Base-by-base conservation (phyloP, 2,329 filamentous ascomycete species). In the Colletotrichum filicis region DNA sequence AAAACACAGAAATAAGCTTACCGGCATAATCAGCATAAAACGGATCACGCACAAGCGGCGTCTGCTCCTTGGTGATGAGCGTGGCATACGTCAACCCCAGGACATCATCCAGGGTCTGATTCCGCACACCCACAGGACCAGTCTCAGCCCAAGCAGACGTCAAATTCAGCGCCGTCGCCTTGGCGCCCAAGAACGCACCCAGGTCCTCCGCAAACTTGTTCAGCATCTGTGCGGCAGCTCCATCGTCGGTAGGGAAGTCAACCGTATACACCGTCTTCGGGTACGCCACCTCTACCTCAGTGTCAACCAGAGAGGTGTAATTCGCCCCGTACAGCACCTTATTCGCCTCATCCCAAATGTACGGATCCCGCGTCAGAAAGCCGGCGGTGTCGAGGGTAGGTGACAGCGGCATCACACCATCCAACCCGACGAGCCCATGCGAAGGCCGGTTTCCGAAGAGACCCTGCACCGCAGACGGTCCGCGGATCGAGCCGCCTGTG, bases 401-500 rank as follows among this genome's bases (percentile, higher is more conserved):
- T 0, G 80, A 82, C 1, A 88, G 75, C 0, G 86, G 84, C 73
- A 87, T 80, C 4, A 84, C 84, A 2, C 81, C 75, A n/a, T 85
- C 83, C 0, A 87, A 78, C 0, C 75, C 75, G 4, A 87, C 82
- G 4, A 85, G 77, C 0, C 79, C 82, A 6, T 84, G 82, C 58
- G 82, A 83, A 0, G 86, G 86, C 0, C 86, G 79, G 72, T 86
- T 85, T 0, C 85, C 87, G 46, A 85, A 87, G 0, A 85, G 71
- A 1, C 86, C 87, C 26, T 84, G 80, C 1, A 81, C 78, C 0
- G 79, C 80, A 1, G 85, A 83, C 0, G 87, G 87, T 1, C 84
- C 81, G n/a, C 86, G 82, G 66, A 88, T 86, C 5, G 82, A 84
- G 5, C 84, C 84, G 4, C 84, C 86, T 1, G 85, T 88, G 68